A percentile compares a stretch with the other conserved stretches of the same genome.
Conservation (phyloP, 2,329 filamentous ascomycete species). For the Mycosphaerella sp. region DNA sequence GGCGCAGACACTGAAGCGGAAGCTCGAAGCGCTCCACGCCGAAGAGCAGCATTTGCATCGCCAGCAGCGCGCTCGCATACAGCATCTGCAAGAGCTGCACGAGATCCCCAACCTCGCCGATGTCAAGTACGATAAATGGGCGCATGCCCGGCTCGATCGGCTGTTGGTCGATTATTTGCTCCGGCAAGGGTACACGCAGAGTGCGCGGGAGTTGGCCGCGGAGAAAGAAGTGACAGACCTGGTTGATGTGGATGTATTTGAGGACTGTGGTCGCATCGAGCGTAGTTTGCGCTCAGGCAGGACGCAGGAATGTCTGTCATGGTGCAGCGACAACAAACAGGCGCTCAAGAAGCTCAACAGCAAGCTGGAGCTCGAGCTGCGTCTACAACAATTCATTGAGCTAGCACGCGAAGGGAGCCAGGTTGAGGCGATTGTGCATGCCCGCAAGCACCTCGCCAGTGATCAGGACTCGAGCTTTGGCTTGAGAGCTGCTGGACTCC, state of each 20-base stretch:
- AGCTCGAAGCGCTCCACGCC: conserved; percentile 68
- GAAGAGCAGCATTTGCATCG: conserved; percentile 73
- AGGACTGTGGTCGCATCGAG: conserved; percentile 71
- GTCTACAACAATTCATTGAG: conserved; percentile 92
- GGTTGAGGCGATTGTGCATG: conserved; percentile 72
- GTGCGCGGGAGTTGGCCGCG: conserved; percentile 65
- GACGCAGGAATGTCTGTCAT: conserved; percentile 72
- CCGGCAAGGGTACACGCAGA: conserved; percentile 72
- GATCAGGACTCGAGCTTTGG: conserved; percentile 62
- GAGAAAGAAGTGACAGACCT: conserved; percentile 73
- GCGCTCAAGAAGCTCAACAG: conserved; percentile 83
- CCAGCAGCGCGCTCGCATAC: conserved; percentile 68
- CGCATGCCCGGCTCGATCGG: conserved; percentile 70
- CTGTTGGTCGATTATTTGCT: conserved; percentile 90
- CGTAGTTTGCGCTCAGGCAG: conserved; percentile 62
- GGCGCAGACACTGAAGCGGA: conserved; percentile 82
- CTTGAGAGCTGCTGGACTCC: conserved; percentile 70
- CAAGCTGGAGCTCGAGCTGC: conserved; percentile 85
- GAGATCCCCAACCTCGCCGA: conserved; percentile 75
- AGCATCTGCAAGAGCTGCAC: conserved; percentile 76
- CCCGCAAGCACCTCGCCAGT: conserved; percentile 70
- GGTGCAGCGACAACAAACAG: conserved; percentile 92
- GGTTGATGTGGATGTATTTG: conserved; percentile 84
- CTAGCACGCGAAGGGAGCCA: conserved; percentile 68
- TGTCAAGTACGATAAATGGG: conserved; percentile 91